Evolutionary conservation across 2,329 filamentous ascomycete genomes (phyloP).

Genomic region (Epichloe brachyelytri): DNA sequence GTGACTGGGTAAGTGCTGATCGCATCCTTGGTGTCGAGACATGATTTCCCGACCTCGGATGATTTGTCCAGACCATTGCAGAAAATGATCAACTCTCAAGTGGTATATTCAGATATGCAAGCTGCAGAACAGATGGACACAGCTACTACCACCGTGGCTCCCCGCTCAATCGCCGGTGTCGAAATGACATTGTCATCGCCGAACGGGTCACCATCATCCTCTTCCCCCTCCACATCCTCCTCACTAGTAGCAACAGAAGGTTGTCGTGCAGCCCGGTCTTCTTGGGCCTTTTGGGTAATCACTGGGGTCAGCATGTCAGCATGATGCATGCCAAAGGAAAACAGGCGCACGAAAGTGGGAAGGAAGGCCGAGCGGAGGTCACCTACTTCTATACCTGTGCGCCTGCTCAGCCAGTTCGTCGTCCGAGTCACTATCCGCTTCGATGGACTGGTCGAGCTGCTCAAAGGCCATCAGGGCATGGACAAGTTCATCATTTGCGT

Average conservation of each 20-base stretch:
- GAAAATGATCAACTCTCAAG: too few relatives aligned
- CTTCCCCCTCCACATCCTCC: slow-evolving; percentile 50
- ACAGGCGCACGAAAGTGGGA: slow-evolving; percentile 12
- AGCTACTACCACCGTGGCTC: slow-evolving; percentile 18
- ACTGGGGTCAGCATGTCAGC: slow-evolving; percentile 22
- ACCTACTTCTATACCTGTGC: slow-evolving; percentile 45
- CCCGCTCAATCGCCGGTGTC: slow-evolving; percentile 17
- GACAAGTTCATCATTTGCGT: slow-evolving; percentile 93
- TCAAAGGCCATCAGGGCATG: slow-evolving; percentile 88
- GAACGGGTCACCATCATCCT: slow-evolving; percentile 81
- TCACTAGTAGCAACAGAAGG: slow-evolving; percentile 11
- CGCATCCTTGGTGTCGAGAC: too few relatives aligned
- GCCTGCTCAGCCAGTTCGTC: slow-evolving; percentile 56
- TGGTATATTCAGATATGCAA: too few relatives aligned
- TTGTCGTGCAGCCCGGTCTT: slow-evolving; percentile 19
- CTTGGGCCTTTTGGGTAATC: slow-evolving; percentile 38
- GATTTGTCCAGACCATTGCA: too few relatives aligned
- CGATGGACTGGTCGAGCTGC: slow-evolving; percentile 77
- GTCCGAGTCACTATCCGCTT: slow-evolving; percentile 59
- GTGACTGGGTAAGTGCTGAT: too few relatives aligned
- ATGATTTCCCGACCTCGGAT: too few relatives aligned
- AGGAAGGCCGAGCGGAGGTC: too few relatives aligned
- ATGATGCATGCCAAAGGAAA: background rate
- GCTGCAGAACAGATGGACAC: too few relatives aligned
- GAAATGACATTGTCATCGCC: slow-evolving; percentile 64